Percentiles rank a stretch among this genome's conserved stretches.
phyloP scores from a whole-genome alignment of 345 rosid species.

The Raphanus raphanistrum region DNA sequence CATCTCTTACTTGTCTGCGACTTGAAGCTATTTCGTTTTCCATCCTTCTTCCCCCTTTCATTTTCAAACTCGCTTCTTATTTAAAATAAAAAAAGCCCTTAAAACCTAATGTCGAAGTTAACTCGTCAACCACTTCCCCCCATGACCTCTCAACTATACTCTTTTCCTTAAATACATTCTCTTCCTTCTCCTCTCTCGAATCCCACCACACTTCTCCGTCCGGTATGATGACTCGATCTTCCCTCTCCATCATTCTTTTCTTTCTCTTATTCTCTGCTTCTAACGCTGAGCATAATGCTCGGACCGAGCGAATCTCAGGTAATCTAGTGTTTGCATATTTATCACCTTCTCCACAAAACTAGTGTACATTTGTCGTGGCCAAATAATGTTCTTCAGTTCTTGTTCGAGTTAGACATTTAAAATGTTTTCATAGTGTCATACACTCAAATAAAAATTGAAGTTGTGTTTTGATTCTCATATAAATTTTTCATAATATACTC shows the following conservation, averaged over 20 bases:
- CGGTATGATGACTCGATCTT: constrained; percentile 44
- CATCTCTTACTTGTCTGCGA: constrained; percentile 44
- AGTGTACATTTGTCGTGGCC: neutral
- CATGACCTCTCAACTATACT: constrained; percentile 68
- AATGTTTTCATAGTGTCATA: neutral
- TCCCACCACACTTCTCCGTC: constrained; percentile 31
- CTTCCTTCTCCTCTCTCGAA: constrained; percentile 25
- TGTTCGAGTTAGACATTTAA: neutral
- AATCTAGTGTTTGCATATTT: neutral
- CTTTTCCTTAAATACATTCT: constrained; percentile 43
- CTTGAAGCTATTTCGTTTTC: constrained; percentile 69
- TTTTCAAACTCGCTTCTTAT: constrained; percentile 33
- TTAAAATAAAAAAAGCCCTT: constrained; percentile 22
- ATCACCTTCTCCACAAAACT: neutral
- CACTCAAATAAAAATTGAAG: too few relatives aligned
- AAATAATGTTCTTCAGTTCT: neutral
- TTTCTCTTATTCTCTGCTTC: constrained; percentile 28
- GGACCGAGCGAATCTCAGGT: constrained; percentile 81
- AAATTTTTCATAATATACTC: too few relatives aligned
- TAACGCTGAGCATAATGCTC: constrained; percentile 45
- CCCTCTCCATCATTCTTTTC: constrained; percentile 41
- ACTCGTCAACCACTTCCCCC: constrained; percentile 64
- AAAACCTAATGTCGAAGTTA: constrained; percentile 59
- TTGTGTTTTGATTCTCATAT: too few relatives aligned
- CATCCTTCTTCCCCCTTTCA: constrained; percentile 41